Percentiles rank a stretch among this genome's conserved stretches.
These are phyloP conservation scores for Discostella pseudostelligera DNA, from an alignment of 108 stramenopile species.

Conservation along the genomic window DNA sequence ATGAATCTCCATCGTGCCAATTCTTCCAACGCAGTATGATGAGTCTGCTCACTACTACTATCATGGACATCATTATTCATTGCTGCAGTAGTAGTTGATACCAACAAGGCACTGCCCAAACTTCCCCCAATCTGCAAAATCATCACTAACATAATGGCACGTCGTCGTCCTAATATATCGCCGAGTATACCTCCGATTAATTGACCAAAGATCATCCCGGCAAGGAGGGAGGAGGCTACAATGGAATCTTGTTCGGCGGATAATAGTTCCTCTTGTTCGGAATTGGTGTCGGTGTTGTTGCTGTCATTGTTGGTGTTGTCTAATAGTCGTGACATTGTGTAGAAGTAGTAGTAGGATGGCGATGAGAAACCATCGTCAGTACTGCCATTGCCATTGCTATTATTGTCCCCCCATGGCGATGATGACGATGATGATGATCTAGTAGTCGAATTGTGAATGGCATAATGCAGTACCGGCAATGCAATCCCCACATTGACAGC, in stretches of 20 bases:
- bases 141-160: slow-evolving; percentile 76
- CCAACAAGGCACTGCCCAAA: slow-evolving; percentile 53
- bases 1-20: slow-evolving; percentile 61
- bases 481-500: slow-evolving; percentile 82
- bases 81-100: neutral
- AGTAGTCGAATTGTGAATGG: neutral
- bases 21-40: slow-evolving; percentile 27
- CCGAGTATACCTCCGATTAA: slow-evolving; percentile 80
- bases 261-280: slow-evolving; percentile 26
- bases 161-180: slow-evolving; percentile 65
- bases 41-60: neutral
- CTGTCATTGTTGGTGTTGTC: neutral
- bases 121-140: slow-evolving; percentile 70
- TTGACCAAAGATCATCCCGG: slow-evolving; percentile 89
- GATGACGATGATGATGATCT: neutral
- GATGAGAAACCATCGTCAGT: slow-evolving; percentile 25
- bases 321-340: neutral
- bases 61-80: neutral
- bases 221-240: slow-evolving; percentile 70
- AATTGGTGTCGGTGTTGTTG: neutral
- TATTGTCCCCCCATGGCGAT: too few species aligned
- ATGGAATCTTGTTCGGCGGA: too few species aligned
- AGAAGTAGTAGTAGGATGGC: neutral
- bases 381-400: neutral
- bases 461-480: slow-evolving; percentile 64